phyloP scores from a whole-genome alignment of 2,329 filamentous ascomycete species.

The Ophiocordyceps camponoti-floridani region DNA sequence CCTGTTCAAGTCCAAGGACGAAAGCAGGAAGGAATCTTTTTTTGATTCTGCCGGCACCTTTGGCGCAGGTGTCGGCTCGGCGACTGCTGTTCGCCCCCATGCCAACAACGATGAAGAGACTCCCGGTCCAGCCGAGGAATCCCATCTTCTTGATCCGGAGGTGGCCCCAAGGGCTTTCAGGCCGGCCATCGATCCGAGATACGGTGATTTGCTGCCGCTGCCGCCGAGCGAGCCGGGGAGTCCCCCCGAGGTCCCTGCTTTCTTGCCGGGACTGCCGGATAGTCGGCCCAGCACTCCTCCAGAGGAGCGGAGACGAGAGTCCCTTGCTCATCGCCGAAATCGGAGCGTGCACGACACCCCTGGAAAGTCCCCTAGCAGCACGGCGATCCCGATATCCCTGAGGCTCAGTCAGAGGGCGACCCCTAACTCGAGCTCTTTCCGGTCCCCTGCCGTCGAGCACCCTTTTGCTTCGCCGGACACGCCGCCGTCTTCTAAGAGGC shows the following conservation, averaged over 20 bases:
- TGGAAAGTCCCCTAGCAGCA: slow-evolving; percentile 33
- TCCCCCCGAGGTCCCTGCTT: slow-evolving; percentile 17
- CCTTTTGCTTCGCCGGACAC: slow-evolving; percentile 16
- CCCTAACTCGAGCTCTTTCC: slow-evolving; percentile 14
- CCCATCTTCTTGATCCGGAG: slow-evolving; percentile 34
- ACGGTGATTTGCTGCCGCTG: slow-evolving; percentile 45
- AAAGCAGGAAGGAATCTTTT: slow-evolving; percentile 39
- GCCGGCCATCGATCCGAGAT: slow-evolving; percentile 47
- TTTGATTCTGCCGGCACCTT: slow-evolving; percentile 54
- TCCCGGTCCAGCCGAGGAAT: slow-evolving; percentile 7
- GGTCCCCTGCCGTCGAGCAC: slow-evolving; percentile 19
- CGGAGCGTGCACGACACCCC: slow-evolving; percentile 29
- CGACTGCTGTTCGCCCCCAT: slow-evolving; percentile 25
- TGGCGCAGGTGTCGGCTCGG: slow-evolving; percentile 51
- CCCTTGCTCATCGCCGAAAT: slow-evolving; percentile 25
- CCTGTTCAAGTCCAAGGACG: slow-evolving; percentile 23
- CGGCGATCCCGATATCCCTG: slow-evolving; percentile 38
- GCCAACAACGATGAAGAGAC: slow-evolving; percentile 16
- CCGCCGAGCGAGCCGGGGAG: slow-evolving; percentile 41
- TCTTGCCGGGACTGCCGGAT: slow-evolving; percentile 37
- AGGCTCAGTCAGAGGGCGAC: slow-evolving; percentile 30
- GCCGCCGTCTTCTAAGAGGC: slow-evolving; percentile 15
- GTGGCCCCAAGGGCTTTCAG: slow-evolving; percentile 39
- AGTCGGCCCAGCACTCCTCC: slow-evolving; percentile 40
- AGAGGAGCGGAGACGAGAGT: slow-evolving; percentile 22